These are phyloP conservation scores for Mycosphaerelloides madeirae DNA, from an alignment of 2,329 filamentous ascomycete genomes.

Conservation along the genomic window DNA sequence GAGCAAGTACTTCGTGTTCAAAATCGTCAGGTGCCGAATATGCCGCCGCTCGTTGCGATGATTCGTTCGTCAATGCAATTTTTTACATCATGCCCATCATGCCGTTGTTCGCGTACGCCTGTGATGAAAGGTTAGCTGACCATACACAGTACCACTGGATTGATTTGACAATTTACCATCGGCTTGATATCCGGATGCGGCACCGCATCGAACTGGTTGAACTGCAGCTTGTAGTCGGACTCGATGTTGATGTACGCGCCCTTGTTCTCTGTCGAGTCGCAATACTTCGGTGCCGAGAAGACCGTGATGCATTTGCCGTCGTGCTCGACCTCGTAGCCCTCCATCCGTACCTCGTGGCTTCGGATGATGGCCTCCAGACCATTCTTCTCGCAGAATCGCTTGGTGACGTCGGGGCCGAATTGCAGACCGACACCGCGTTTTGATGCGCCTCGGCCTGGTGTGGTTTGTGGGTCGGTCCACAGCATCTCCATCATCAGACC, in stretches of 20 bases:
- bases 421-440: constrained; percentile 96
- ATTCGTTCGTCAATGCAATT: neutral
- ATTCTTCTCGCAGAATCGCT: constrained; percentile 94
- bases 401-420: constrained; percentile 94
- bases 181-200: constrained; percentile 93
- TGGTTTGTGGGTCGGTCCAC: constrained; percentile 92
- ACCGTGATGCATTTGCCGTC: constrained; percentile 95
- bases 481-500: constrained; percentile 99
- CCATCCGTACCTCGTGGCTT: constrained; percentile 97
- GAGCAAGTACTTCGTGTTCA: neutral
- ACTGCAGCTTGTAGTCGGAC: constrained; percentile 84
- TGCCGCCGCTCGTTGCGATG: constrained; percentile 7
- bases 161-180: constrained; percentile 54
- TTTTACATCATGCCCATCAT: constrained; percentile 64
- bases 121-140: neutral
- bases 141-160: constrained; percentile 1
- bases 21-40: constrained; percentile 6
- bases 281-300: constrained; percentile 96
- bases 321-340: constrained; percentile 97
- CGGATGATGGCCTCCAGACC: constrained; percentile 91
- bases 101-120: constrained; percentile 82
- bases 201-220: constrained; percentile 91
- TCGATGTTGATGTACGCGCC: constrained; percentile 98
- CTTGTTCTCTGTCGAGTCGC: constrained; percentile 96
- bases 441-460: constrained; percentile 82